Percentiles rank a stretch among this genome's conserved stretches.
Conservation (phyloP, 768 basidiomycete species). For the Phallus indusiatus region DNA sequence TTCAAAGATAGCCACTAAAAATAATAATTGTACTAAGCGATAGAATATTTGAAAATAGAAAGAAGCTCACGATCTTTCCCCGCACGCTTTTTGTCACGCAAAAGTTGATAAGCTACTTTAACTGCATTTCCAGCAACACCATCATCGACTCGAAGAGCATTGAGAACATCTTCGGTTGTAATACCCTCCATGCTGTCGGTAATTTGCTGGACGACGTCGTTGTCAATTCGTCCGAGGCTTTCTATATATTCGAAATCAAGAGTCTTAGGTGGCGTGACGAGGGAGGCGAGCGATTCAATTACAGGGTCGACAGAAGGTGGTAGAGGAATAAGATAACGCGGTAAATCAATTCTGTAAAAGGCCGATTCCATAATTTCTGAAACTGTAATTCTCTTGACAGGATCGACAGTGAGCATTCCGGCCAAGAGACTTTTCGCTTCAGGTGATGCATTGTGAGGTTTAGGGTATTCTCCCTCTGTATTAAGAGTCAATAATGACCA, state of each 20-base stretch:
- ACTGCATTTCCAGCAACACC: constrained; percentile 85
- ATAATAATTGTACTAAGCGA: not conserved
- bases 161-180: constrained; percentile 80
- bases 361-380: constrained; percentile 85
- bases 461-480: constrained; percentile 77
- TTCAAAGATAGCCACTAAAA: constrained; percentile 62
- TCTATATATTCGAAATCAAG: constrained; percentile 82
- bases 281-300: constrained; percentile 59
- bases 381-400: constrained; percentile 89
- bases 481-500: constrained; percentile 2
- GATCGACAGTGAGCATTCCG: constrained; percentile 89
- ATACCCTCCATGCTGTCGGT: constrained; percentile 62
- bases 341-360: constrained; percentile 81
- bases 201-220: constrained; percentile 81
- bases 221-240: constrained; percentile 86
- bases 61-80: constrained; percentile 69
- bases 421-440: constrained; percentile 76
- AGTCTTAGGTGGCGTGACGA: constrained; percentile 54
- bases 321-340: constrained; percentile 77
- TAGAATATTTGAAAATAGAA: not conserved
- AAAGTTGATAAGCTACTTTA: constrained; percentile 92
- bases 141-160: constrained; percentile 72
- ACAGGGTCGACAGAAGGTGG: constrained; percentile 72
- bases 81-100: constrained; percentile 78
- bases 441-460: constrained; percentile 69